Evolutionary conservation across 202 grass and related monocot species (phyloP).

Genomic region (Panicum hallii): DNA sequence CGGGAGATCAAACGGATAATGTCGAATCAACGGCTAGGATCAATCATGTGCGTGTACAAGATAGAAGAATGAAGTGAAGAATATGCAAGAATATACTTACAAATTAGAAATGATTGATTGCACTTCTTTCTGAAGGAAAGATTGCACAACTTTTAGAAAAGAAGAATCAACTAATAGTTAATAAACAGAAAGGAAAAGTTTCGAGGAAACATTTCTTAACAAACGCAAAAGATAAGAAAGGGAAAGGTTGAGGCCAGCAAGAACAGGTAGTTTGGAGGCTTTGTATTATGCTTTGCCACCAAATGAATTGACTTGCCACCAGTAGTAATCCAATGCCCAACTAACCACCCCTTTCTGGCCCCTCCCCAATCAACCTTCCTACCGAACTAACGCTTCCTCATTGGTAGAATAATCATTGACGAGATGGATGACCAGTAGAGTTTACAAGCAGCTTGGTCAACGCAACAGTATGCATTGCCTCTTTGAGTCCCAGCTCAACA

Average conservation of each 20-base stretch:
- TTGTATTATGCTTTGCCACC: slow-evolving; percentile 44
- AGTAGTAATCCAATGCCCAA: slow-evolving; percentile 38
- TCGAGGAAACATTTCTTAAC: neutral
- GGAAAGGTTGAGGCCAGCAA: slow-evolving; percentile 12
- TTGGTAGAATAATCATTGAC: slow-evolving; percentile 8
- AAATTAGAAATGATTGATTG: neutral
- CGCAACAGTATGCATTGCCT: neutral
- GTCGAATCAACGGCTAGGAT: neutral
- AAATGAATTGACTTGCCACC: slow-evolving; percentile 60
- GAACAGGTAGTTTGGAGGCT: slow-evolving; percentile 21
- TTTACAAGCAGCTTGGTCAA: slow-evolving; percentile 43
- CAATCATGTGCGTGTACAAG: neutral
- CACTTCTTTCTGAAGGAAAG: no score
- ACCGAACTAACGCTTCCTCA: slow-evolving; percentile 25
- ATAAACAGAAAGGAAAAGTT: neutral
- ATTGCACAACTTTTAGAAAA: neutral
- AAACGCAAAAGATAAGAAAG: neutral
- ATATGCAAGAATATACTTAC: neutral
- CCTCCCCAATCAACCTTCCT: slow-evolving; percentile 39
- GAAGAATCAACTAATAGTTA: neutral
- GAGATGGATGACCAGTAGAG: slow-evolving; percentile 1
- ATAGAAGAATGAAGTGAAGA: neutral
- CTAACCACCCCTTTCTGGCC: slow-evolving; percentile 27
- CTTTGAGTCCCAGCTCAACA: slow-evolving; percentile 47
- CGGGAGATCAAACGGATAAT: neutral